phyloP scores from a whole-genome alignment of 257 asterid species.

The Fraxinus quadrangulata region DNA sequence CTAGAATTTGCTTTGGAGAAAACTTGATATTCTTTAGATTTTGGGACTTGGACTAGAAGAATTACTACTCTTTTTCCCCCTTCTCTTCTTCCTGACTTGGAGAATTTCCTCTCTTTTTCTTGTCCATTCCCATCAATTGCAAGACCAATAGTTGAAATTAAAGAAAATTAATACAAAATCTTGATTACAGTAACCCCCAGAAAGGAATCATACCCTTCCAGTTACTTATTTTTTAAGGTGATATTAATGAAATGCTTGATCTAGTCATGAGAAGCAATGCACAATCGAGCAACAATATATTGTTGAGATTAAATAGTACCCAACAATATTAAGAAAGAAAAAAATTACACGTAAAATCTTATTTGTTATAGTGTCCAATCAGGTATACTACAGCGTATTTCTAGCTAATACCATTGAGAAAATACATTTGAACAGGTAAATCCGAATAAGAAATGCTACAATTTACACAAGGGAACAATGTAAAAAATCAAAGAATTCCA shows the following conservation, averaged over 20 bases:
- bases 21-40: too few relatives aligned
- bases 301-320: neutral
- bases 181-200: too few relatives aligned
- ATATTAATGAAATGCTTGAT: neutral
- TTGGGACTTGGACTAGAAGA: too few relatives aligned
- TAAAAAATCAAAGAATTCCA: slow-evolving; percentile 34
- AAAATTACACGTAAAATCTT: too few relatives aligned
- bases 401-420: neutral
- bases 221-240: neutral
- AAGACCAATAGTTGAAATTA: too few relatives aligned
- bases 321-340: neutral
- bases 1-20: too few relatives aligned
- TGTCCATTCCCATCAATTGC: too few relatives aligned
- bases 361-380: too few relatives aligned
- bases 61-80: too few relatives aligned
- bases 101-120: too few relatives aligned
- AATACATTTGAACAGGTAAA: neutral
- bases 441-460: slow-evolving; percentile 32
- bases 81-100: too few relatives aligned
- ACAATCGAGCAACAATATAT: neutral
- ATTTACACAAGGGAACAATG: slow-evolving; percentile 32
- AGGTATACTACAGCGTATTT: neutral
- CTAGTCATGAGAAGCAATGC: neutral
- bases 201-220: neutral
- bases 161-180: too few relatives aligned